Evolutionary conservation across 108 stramenopile species (phyloP), one percentile per base, ranked within the genome.

Genomic region (Aurantiochytrium sp.): DNA sequence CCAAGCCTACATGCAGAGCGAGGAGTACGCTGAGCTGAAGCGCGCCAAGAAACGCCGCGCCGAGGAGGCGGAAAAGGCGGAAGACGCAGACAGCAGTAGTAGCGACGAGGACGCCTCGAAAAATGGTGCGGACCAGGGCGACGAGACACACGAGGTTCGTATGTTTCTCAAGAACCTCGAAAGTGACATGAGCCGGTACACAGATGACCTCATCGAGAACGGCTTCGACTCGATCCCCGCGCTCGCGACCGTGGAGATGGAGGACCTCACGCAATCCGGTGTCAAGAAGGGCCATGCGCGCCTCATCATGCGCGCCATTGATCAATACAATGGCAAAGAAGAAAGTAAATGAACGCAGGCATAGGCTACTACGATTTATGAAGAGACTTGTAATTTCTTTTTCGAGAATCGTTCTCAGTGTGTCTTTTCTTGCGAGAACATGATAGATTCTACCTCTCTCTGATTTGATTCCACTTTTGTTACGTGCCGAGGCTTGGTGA

Each of bases 271-370:
- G 4, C 23, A 83, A 45, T 6, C 28, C 51, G 49, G 28, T 6
- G 51, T 83, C 51, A 83, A 83, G 51, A 83, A 83, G 51, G 76
- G 76, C 51, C 76, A 83, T 23, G 76, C 76, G 76, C 44, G n/a
- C 8, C 45, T 83, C 4, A 83, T 83, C 4, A 21, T 83, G 25
- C 76, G 28, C 49, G 76, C 49, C 76, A 23, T 83, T 35, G 76
- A 83, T 14, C 23, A 83, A 3, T 28, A 25, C 49, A 83, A 83
- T 18, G 51, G 35, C 35, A 35, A 35, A 35, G 35, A 35, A 2
- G 35, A 35, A 35, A 35, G 35, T 35, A 35, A 35, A 35, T 35
- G 0, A 35, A 35, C 35, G 35, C 35, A 35, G 35, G 35, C 35
- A 35, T 35, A 35, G 35, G 35, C 35, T 35, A 35, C 35, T 35